phyloP scores from a whole-genome alignment of 106 monocot genomes.

The Dioscorea zingiberensis region DNA sequence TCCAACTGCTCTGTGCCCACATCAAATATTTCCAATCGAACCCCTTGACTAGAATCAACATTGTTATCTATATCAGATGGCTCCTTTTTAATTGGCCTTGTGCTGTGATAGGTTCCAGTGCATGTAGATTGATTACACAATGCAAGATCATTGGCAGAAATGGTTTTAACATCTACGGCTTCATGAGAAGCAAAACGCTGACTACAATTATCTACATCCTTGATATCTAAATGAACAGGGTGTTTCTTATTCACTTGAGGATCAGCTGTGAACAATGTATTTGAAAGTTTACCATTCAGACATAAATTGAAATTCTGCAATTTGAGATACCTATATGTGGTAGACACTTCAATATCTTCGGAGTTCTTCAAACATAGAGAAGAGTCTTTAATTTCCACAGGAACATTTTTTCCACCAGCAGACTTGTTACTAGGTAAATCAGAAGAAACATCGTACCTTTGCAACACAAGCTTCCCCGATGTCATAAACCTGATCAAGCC shows the following conservation, averaged over 20 bases:
- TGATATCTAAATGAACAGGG: slow-evolving; percentile 20
- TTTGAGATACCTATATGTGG: slow-evolving; percentile 17
- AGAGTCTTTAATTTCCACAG: slow-evolving; percentile 3
- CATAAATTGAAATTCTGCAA: slow-evolving; percentile 46
- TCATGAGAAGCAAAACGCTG: slow-evolving; percentile 27
- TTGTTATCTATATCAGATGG: not conserved
- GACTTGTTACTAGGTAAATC: slow-evolving; percentile 5
- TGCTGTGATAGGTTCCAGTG: not conserved
- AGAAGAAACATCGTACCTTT: slow-evolving; percentile 33
- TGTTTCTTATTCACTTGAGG: slow-evolving; percentile 6
- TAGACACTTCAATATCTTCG: slow-evolving; percentile 7
- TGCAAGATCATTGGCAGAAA: slow-evolving; percentile 65
- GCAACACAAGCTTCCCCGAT: slow-evolving; percentile 79
- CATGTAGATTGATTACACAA: slow-evolving; percentile 16
- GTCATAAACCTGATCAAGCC: slow-evolving; percentile 46
- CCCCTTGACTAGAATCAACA: not conserved
- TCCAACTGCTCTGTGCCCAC: slow-evolving; percentile 37
- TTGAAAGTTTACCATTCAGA: slow-evolving; percentile 44
- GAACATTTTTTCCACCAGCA: slow-evolving; percentile 2
- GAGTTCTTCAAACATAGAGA: not conserved
- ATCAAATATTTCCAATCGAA: slow-evolving; percentile 43
- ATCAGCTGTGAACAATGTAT: slow-evolving; percentile 9
- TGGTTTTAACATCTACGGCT: slow-evolving; percentile 43
- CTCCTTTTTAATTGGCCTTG: not conserved
- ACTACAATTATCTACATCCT: slow-evolving; percentile 8